Evolutionary conservation across 345 rosid species (phyloP), one percentile per base, ranked within the genome.

Genomic region (Syzygium aromaticum): DNA sequence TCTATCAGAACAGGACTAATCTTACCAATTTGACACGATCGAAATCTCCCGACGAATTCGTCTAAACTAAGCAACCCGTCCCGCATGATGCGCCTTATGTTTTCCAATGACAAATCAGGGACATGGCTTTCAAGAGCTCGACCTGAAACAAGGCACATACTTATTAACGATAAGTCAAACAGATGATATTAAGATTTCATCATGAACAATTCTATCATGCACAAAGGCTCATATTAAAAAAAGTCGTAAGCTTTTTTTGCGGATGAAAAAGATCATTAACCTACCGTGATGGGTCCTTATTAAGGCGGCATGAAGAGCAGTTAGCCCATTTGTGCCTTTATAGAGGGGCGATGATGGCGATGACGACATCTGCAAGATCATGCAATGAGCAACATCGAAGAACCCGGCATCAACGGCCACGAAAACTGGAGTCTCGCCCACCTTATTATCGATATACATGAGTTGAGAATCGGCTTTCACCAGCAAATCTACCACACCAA

Each of bases 321-420:
- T 63, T 38, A 67, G 53, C 51, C 80, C 4, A 57, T 90, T 85
- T 4, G 80, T 83, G 84, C 84, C 90, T 89, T 52, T 82, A n/a
- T 73, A 84, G 86, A 57, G 77, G 27, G 88, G 85, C 14, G 91
- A 86, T 2, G 22, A 85, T 54, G 73, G 89, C 2, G 21, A 86
- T 61, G 67, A 8, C 77, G 67, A 82, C 64, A 73, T 73, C 82
- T 19, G 82, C 82, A 21, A 33, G 49, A 85, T 87, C 67, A 86
- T 51, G 88, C 84, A 23, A 86, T 86, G 86, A 84, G 63, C 77
- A 33, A 77, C 43, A 85, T 22, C 53, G 33, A 59, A 56, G 77
- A 85, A 56, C 40, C 84, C 88, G 85, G 89, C 87, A 88, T 89
- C 91, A 61, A 89, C 67, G 84, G 92, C 91, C 16, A 91, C 46